Percentiles rank a stretch among this genome's conserved stretches.
Evolutionary conservation across 768 basidiomycete genomes (phyloP).

Genomic region (Austroboletus festivus): DNA sequence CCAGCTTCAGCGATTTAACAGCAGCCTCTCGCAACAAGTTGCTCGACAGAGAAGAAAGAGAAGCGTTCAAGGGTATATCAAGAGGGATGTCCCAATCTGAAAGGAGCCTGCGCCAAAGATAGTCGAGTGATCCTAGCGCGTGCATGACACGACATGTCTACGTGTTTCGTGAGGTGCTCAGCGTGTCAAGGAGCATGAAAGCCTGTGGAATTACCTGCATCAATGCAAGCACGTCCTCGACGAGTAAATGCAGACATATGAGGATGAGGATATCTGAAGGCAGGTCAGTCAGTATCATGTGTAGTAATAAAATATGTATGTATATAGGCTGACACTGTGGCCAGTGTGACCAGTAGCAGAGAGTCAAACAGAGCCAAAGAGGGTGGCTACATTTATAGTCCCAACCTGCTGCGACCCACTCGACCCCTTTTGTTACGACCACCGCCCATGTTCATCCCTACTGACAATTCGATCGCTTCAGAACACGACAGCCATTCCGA

Average conservation of each 20-base stretch:
- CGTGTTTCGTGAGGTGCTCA: slow-evolving; percentile 28
- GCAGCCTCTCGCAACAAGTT: slow-evolving; percentile 39
- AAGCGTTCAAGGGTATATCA: slow-evolving; percentile 38
- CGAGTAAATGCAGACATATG: slow-evolving; percentile 32
- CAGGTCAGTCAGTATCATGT: slow-evolving; percentile 27
- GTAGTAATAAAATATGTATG: too few species aligned
- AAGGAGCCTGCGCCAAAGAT: slow-evolving; percentile 50
- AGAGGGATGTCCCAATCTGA: slow-evolving; percentile 34
- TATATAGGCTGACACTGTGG: too few species aligned
- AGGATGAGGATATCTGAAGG: slow-evolving; percentile 45
- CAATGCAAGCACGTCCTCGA: slow-evolving; percentile 44
- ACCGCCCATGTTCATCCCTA: slow-evolving; percentile 33
- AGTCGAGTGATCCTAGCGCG: slow-evolving; percentile 48
- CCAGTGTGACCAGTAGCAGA: neutral
- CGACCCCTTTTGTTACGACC: slow-evolving; percentile 31
- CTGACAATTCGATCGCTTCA: slow-evolving; percentile 46
- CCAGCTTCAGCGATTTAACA: slow-evolving; percentile 45
- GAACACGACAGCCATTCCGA: slow-evolving; percentile 70
- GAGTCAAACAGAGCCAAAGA: slow-evolving; percentile 31
- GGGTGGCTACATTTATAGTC: slow-evolving; percentile 19
- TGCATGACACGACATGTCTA: slow-evolving; percentile 62
- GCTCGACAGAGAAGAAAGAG: slow-evolving; percentile 36
- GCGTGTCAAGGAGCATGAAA: slow-evolving; percentile 1
- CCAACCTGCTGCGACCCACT: slow-evolving; percentile 8
- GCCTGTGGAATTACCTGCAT: slow-evolving; percentile 40